Evolutionary conservation across 352 stramenopile genomes (phyloP), one percentile per base, ranked within the genome.

Genomic region (Phytopythium helicoides): DNA sequence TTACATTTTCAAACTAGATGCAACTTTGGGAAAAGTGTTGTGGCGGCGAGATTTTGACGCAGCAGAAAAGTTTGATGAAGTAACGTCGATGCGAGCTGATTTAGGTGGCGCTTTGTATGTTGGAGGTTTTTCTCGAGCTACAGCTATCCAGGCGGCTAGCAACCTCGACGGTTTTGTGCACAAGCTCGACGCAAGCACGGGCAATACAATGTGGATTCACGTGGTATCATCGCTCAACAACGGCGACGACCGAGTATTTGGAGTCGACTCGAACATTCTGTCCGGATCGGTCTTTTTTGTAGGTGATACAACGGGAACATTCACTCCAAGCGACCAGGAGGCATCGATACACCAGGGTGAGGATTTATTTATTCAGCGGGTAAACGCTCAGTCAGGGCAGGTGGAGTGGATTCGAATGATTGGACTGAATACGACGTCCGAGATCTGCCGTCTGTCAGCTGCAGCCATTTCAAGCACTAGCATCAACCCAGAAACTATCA

Each of bases 281-380:
- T 16, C 7, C 2, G 39, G 39, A 15, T 18, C 35, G 7, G 23
- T 68, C 22, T 46, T 73, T 2, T 11, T 71, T 15, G 58, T 68
- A 11, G 67, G 67, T 1, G 63, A 73, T n/a, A 73, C 64, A 6
- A 51, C 21, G 6, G 56, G 66, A 14, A 25, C 52, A 21, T n/a
- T 68, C n/a, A 9, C n/a, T 40, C 18, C 14, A 14, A 16, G 28
- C 15, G 19, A 55, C 15, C 25, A 40, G 22, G 23, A 35, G 23
- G 7, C 19, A 8, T 14, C 8, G 3, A 1, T 22, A 21, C 41
- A 21, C 23, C 41, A 47, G n/a, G 41, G 41, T 2, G 41, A 18
- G 8, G 56, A 73, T 36, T 47, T 77, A 10, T 63, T 77, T 41
- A 54, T 73, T 0, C 49, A 37, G 5, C 47, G 44, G 8, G 14